Conservation (phyloP, 495 filamentous ascomycete genomes). For the Hamigera avellanea region DNA sequence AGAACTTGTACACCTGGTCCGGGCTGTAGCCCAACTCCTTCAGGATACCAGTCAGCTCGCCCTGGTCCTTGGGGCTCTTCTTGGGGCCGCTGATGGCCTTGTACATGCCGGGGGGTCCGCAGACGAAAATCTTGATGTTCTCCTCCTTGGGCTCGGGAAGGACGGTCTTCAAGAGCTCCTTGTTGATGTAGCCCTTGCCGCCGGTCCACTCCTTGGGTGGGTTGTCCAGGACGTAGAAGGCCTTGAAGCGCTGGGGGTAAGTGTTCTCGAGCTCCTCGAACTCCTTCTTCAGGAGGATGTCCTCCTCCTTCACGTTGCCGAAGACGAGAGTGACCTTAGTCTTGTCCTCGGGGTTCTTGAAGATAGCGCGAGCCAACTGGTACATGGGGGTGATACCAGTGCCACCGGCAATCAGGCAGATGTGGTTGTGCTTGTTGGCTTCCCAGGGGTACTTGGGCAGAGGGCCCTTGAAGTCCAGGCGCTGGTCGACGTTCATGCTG, state of each 20-base stretch:
- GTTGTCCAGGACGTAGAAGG: constrained; percentile 81
- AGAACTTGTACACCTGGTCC: constrained; percentile 99
- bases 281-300: constrained; percentile 81
- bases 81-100: constrained; percentile 83
- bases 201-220: constrained; percentile 72
- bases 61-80: constrained; percentile 83
- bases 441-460: constrained; percentile 89
- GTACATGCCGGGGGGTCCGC: constrained; percentile 86
- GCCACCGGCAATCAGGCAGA: constrained; percentile 86
- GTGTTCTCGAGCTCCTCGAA: constrained; percentile 75
- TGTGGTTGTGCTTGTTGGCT: constrained; percentile 88
- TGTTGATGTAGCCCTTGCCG: constrained; percentile 65
- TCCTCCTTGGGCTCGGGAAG: constrained; percentile 79
- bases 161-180: constrained; percentile 86
- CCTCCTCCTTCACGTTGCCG: constrained; percentile 74
- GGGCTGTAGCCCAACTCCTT: constrained; percentile 83
- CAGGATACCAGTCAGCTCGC: constrained; percentile 71
- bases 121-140: constrained; percentile 89
- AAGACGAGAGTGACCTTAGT: constrained; percentile 94
- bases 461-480: constrained; percentile 84
- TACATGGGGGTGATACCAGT: constrained; percentile 94
- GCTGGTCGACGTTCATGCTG: constrained; percentile 65
- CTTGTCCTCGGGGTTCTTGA: constrained; percentile 90
- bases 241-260: constrained; percentile 84
- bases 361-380: constrained; percentile 76